Evolutionary conservation across 257 asterid genomes (phyloP).

Genomic region (Leptodermis oblonga): DNA sequence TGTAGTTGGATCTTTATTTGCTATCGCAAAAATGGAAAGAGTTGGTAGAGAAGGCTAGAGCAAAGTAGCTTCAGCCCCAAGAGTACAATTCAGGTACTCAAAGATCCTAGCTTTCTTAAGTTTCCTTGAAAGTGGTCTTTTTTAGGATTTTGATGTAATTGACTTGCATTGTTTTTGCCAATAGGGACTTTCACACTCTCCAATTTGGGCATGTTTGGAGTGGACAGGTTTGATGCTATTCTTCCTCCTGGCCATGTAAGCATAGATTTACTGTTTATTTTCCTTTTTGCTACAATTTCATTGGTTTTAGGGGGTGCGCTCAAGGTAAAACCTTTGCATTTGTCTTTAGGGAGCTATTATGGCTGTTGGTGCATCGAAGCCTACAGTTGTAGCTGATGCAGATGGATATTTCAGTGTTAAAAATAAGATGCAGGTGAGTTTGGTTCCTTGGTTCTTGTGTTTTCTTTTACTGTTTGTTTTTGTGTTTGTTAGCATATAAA

Average conservation of each 20-base stretch:
- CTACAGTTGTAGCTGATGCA: conserved; percentile 51
- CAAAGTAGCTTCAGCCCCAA: conserved; percentile 83
- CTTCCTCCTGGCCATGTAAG: conserved; percentile 91
- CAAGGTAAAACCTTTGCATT: background rate
- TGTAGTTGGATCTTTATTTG: conserved; percentile 77
- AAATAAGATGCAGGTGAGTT: conserved; percentile 77
- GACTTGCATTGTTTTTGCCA: conserved; percentile 7
- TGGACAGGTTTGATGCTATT: conserved; percentile 88
- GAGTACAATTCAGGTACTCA: conserved; percentile 69
- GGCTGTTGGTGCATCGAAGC: conserved; percentile 95
- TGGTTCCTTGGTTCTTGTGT: background rate
- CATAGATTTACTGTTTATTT: background rate
- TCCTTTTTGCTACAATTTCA: background rate
- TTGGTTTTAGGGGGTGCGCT: background rate
- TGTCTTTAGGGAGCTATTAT: conserved; percentile 78
- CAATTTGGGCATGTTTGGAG: conserved; percentile 93
- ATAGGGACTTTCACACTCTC: conserved; percentile 82
- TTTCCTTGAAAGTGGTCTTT: background rate
- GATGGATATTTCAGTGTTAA: conserved; percentile 71
- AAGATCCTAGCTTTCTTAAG: background rate
- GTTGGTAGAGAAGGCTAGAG: conserved; percentile 75
- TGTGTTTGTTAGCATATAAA: background rate
- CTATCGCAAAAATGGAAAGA: conserved; percentile 82
- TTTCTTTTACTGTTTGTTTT: background rate
- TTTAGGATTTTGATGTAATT: background rate